Conservation (phyloP, 257 asterid genomes). For the Echium plantagineum region DNA sequence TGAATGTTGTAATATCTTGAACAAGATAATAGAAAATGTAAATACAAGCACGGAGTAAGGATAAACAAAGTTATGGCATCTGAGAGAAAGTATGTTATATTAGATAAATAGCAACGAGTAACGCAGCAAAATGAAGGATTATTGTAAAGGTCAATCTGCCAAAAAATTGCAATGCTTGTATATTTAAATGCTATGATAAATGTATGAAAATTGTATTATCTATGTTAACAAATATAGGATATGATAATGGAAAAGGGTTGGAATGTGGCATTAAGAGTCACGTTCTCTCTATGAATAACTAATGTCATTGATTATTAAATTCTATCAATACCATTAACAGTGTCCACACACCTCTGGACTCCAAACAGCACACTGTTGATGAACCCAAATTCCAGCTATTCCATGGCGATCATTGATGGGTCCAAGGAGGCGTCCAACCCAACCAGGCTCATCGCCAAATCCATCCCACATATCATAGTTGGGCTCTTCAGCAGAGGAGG, state of each 20-base stretch:
- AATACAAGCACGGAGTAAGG: not conserved
- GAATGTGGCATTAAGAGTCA: not conserved
- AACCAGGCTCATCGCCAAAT: slow-evolving; percentile 85
- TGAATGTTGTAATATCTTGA: slow-evolving; percentile 19
- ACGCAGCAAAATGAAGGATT: not conserved
- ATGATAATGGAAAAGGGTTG: not conserved
- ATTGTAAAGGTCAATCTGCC: too few species aligned
- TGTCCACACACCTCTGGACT: slow-evolving; percentile 83
- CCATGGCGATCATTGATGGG: slow-evolving; percentile 94
- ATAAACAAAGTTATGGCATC: slow-evolving; percentile 1
- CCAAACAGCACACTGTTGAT: slow-evolving; percentile 99
- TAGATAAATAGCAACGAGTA: not conserved
- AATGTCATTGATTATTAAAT: not conserved
- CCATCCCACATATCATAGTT: slow-evolving; percentile 91
- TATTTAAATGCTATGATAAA: too few species aligned
- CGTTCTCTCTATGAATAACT: not conserved
- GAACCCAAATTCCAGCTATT: slow-evolving; percentile 98
- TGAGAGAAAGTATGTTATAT: not conserved
- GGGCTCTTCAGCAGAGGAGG: slow-evolving; percentile 83
- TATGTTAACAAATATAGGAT: not conserved
- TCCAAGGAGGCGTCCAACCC: slow-evolving; percentile 98
- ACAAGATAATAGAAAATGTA: slow-evolving; percentile 18
- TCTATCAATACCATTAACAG: not conserved
- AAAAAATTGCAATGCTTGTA: too few species aligned
- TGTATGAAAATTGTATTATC: not conserved